Percentiles rank a stretch among this genome's conserved stretches.
phyloP scores from a whole-genome alignment of 129 eudicot species.

The Centella asiatica region DNA sequence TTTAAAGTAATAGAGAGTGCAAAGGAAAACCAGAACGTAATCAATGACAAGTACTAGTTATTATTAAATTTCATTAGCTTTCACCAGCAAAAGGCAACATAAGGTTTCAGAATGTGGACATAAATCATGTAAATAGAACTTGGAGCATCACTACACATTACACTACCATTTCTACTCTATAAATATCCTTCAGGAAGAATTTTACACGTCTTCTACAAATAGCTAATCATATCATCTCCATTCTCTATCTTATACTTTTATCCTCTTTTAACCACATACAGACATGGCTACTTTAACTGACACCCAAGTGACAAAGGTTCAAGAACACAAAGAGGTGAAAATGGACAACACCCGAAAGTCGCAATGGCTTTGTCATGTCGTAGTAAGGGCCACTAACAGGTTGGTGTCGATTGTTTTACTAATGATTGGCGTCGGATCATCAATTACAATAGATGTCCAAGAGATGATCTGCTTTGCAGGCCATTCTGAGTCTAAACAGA shows the following conservation, averaged over 20 bases:
- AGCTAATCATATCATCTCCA: not conserved
- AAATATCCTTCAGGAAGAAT: not conserved
- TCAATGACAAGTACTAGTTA: too few species aligned
- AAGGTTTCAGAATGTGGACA: too few species aligned
- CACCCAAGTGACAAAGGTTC: not conserved
- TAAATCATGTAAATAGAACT: too few species aligned
- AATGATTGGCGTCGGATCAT: slow-evolving; percentile 11
- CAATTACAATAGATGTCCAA: too few species aligned
- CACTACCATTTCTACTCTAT: not conserved
- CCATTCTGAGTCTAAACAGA: too few species aligned
- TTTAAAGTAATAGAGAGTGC: not conserved
- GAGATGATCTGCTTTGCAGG: too few species aligned
- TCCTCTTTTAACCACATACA: not conserved
- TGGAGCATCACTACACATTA: not conserved
- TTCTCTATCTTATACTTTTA: not conserved
- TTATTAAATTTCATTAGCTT: too few species aligned
- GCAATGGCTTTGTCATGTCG: slow-evolving; percentile 8
- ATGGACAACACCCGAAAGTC: slow-evolving; percentile 1
- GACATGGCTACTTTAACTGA: not conserved
- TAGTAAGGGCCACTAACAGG: slow-evolving; percentile 3
- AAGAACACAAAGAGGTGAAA: not conserved
- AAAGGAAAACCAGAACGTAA: too few species aligned
- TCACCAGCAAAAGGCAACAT: too few species aligned
- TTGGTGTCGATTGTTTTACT: slow-evolving; percentile 5
- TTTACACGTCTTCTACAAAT: not conserved